phyloP scores from a whole-genome alignment of 2,329 filamentous ascomycete genomes.

The Knoxdaviesia capensis region DNA sequence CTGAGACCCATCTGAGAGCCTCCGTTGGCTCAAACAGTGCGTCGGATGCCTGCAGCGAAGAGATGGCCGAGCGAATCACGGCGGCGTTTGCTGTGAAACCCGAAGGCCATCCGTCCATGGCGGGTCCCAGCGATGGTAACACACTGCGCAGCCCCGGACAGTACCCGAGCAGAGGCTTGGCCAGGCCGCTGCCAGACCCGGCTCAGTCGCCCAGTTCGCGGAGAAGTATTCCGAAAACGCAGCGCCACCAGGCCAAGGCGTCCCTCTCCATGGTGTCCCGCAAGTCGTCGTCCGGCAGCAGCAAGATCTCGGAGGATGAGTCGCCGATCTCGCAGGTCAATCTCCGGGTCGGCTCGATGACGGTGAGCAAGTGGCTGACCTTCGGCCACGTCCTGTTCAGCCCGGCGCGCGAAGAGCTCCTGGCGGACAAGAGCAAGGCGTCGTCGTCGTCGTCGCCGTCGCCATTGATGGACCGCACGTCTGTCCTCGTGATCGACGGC shows the following conservation, averaged over 20 bases:
- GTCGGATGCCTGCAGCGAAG: slow-evolving; percentile 32
- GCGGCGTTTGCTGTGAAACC: slow-evolving; percentile 19
- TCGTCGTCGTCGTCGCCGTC: slow-evolving; percentile 10
- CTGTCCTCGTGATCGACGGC: slow-evolving; percentile 58
- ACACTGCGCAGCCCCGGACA: too few species aligned
- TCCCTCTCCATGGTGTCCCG: slow-evolving; percentile 23
- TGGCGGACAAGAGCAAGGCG: slow-evolving; percentile 12
- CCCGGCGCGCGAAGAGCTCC: slow-evolving; percentile 52
- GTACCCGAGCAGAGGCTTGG: too few species aligned
- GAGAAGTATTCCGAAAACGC: slow-evolving; percentile 5
- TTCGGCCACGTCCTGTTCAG: slow-evolving; percentile 73
- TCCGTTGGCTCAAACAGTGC: slow-evolving; percentile 5
- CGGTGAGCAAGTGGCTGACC: slow-evolving; percentile 72
- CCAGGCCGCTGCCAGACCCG: too few species aligned
- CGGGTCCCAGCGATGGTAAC: too few species aligned
- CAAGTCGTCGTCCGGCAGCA: slow-evolving; percentile 20
- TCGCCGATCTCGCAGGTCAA: slow-evolving; percentile 53
- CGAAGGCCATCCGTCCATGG: slow-evolving; percentile 5
- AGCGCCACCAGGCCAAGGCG: slow-evolving; percentile 33
- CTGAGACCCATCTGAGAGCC: neutral
- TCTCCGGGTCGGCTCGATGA: slow-evolving; percentile 60
- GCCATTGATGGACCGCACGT: neutral
- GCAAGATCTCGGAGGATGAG: slow-evolving; percentile 30
- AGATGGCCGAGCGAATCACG: slow-evolving; percentile 31
- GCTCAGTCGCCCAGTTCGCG: too few species aligned